These are phyloP conservation scores for Cryptosporidium sp. DNA, from an alignment of 169 alveolate species.

Conservation along the genomic window DNA sequence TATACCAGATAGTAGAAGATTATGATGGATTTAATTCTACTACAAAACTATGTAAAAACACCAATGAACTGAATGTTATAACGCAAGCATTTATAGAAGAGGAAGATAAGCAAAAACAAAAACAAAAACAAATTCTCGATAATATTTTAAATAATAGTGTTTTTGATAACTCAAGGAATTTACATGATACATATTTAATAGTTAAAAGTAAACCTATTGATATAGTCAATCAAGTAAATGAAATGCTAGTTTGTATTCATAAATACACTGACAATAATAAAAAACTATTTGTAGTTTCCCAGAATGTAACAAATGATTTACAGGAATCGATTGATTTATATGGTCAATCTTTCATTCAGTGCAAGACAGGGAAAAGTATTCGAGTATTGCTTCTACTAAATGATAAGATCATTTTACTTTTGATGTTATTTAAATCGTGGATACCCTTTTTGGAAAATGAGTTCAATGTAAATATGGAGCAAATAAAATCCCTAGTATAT, in stretches of 20 bases:
- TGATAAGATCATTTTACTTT: slow-evolving; percentile 18
- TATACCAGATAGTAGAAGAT: slow-evolving; percentile 44
- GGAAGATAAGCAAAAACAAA: not conserved
- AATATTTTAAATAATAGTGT: too few species aligned
- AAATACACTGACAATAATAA: slow-evolving; percentile 2
- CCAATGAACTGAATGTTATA: not conserved
- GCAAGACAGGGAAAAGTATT: not conserved
- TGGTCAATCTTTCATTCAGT: slow-evolving; percentile 17
- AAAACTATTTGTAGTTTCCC: slow-evolving; percentile 33
- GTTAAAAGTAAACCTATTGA: not conserved
- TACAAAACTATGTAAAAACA: not conserved
- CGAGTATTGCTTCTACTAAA: slow-evolving; percentile 9
- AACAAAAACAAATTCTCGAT: not conserved
- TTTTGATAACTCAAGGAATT: not conserved
- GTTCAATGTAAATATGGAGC: slow-evolving; percentile 19
- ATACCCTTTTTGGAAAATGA: slow-evolving; percentile 53
- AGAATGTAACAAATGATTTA: not conserved
- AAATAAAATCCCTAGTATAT: slow-evolving; percentile 1
- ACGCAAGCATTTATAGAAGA: not conserved
- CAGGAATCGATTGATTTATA: slow-evolving; percentile 29
- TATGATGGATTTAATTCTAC: not conserved
- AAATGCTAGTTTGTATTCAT: slow-evolving; percentile 47
- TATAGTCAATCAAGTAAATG: not conserved
- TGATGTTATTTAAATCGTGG: slow-evolving; percentile 59
- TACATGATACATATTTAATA: not conserved